Base-by-base conservation (phyloP, 1,284 basidiomycete species). In the Xerocomus amazonicus region DNA sequence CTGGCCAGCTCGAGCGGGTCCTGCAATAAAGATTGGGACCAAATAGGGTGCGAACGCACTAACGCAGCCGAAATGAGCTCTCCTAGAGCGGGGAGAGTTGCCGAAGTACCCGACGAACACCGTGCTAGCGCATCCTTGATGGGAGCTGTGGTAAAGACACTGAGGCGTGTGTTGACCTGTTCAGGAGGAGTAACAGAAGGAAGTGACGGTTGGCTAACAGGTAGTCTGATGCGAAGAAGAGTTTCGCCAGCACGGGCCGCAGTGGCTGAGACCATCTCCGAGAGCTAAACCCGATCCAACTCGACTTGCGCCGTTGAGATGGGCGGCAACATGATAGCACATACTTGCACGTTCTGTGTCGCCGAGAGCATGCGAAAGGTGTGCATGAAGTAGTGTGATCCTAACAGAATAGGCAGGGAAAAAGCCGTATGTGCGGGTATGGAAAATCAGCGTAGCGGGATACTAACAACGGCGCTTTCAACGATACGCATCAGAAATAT, bases 371-470 rank as follows among this genome's bases (percentile, higher is more conserved):
- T 90, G 87, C 9, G 84, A 80, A 17, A 90, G 75, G 53, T 89
- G 84, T 0, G 80, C 86, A 53, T 87, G 77, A 51, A 84, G 77
- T 5, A 89, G 70, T 2, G 84, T 75, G 13, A 89, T 79, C 6
- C 83, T 78, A 0, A 80, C 73, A 2, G 80, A 72, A 59, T 83
- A 89, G 0, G 66, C 51, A 9, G 63, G 54, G 59, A 85, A 90
- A 33, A 88, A 65, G 10, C 66, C 61, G 50, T 77, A 65, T 1
- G 77, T 79, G 9, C 84, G 78, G 6, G 80, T 76, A 59, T 84
- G 81, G 1, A 84, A 77, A 37, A 86, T 80, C 3, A 87, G 64
- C 3, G 64, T 63, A 43, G 75, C 67, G 3, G 88, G 73, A 45
- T 77, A 72, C 78, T 82, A 53, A 41, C 13, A 8, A 17, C 6